Evolutionary conservation across 768 basidiomycete species (phyloP).

Genomic region (Tylopilus subfusipes): DNA sequence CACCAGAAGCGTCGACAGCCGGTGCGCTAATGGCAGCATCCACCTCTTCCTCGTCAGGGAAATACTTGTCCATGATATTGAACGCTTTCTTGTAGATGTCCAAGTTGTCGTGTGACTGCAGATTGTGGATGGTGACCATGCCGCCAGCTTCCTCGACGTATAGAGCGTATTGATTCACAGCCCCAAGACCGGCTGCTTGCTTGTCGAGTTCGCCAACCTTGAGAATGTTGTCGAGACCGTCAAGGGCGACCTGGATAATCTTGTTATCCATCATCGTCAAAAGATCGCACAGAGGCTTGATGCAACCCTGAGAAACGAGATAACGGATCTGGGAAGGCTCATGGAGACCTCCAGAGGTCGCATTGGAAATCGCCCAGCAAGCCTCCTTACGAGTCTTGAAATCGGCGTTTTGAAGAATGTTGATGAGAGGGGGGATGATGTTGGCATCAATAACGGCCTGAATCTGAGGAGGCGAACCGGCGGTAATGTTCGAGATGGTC

Average conservation of each 20-base stretch:
- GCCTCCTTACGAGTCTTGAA: constrained; percentile 99
- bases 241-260: constrained; percentile 97
- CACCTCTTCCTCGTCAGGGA: constrained; percentile 95
- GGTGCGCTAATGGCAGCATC: constrained; percentile 80
- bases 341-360: constrained; percentile 94
- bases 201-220: constrained; percentile 98
- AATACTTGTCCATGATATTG: constrained; percentile 97
- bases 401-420: constrained; percentile 95
- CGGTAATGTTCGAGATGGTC: constrained; percentile 99
- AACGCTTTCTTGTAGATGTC: constrained; percentile 99
- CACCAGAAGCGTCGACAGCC: constrained; percentile 67
- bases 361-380: constrained; percentile 99
- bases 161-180: constrained; percentile 87
- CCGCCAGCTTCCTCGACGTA: constrained; percentile 98
- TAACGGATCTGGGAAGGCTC: constrained; percentile 97
- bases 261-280: constrained; percentile 99
- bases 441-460: constrained; percentile 97
- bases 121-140: constrained; percentile 98
- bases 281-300: constrained; percentile 96
- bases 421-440: constrained; percentile 96
- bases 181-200: constrained; percentile 73
- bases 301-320: constrained; percentile 95
- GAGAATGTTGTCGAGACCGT: constrained; percentile 96
- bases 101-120: constrained; percentile 98
- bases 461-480: constrained; percentile 95